Conservation (phyloP, 176 grass and related monocot species). For the Oryza australiensis region DNA sequence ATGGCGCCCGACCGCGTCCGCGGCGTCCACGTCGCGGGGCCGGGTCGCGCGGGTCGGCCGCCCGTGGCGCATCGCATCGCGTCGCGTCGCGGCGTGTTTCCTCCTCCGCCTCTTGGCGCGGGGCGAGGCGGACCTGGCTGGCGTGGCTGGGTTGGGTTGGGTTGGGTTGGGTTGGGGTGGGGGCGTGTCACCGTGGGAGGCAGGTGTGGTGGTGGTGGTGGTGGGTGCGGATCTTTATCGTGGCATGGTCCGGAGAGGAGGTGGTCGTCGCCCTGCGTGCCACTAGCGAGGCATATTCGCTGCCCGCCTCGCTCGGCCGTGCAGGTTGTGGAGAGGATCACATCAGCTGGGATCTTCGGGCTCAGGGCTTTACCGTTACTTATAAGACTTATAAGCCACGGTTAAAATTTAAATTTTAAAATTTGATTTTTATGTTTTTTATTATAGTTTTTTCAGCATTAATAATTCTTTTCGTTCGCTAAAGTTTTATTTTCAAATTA, state of each 20-base stretch:
- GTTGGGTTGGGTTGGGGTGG: too few relatives aligned
- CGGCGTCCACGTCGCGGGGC: slow-evolving; percentile 37
- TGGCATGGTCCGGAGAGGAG: not conserved
- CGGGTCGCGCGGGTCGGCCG: slow-evolving; percentile 16
- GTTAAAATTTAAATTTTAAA: too few relatives aligned
- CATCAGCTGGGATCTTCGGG: not conserved
- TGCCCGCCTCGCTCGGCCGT: not conserved
- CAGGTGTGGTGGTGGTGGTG: not conserved
- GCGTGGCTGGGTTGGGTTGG: too few relatives aligned
- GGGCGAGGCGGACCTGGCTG: too few relatives aligned
- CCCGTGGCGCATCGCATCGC: not conserved
- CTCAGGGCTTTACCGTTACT: too few relatives aligned
- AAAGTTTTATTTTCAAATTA: too few relatives aligned
- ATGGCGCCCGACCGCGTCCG: slow-evolving; percentile 41
- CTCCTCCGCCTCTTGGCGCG: not conserved
- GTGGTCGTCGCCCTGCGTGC: not conserved
- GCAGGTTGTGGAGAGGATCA: not conserved
- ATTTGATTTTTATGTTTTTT: too few relatives aligned
- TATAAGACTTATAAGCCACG: too few relatives aligned
- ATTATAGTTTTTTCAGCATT: too few relatives aligned
- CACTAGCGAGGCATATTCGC: slow-evolving; percentile 46
- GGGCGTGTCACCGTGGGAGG: not conserved
- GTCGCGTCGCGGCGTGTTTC: not conserved
- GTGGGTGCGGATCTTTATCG: not conserved
- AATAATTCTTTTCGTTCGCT: too few relatives aligned